Percentiles rank a stretch among this genome's conserved stretches.
phyloP scores from a whole-genome alignment of 2,329 filamentous ascomycete species.

The Xylaria sp. region DNA sequence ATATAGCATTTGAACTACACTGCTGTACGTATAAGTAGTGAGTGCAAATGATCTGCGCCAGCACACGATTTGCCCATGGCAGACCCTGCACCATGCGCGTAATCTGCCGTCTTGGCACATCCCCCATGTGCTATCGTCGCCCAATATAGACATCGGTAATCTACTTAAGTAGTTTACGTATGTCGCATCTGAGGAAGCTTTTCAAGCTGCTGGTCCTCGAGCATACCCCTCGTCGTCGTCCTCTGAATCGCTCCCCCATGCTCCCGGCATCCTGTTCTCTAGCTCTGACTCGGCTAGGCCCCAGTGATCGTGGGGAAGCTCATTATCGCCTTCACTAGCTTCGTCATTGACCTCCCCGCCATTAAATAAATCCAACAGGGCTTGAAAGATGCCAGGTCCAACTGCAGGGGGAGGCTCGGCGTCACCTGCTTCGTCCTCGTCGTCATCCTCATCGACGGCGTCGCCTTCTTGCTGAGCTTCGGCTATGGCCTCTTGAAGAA shows the following conservation, averaged over 20 bases:
- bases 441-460: slow-evolving; percentile 21
- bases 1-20: slow-evolving; percentile 17
- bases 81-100: slow-evolving; percentile 4
- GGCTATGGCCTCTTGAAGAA: slow-evolving; percentile 31
- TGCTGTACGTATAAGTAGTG: too few relatives aligned
- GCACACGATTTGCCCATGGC: slow-evolving; percentile 15
- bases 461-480: slow-evolving; percentile 14
- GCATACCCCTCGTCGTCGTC: slow-evolving; percentile 32
- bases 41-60: slow-evolving; percentile 13
- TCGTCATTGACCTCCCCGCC: background rate
- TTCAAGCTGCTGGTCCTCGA: slow-evolving; percentile 13
- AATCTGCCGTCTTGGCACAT: slow-evolving; percentile 26
- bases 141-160: background rate
- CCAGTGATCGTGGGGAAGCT: slow-evolving; percentile 16
- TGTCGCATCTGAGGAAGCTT: background rate
- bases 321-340: background rate
- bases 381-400: slow-evolving; percentile 21
- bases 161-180: background rate
- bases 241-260: slow-evolving; percentile 32
- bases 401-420: background rate
- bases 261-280: slow-evolving; percentile 34
- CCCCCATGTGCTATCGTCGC: background rate
- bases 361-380: slow-evolving; percentile 31
- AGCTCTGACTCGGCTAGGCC: slow-evolving; percentile 7
- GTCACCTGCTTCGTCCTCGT: slow-evolving; percentile 24